Conservation (phyloP, 176 grass and related monocot genomes). For the Melocanna baccifera region DNA sequence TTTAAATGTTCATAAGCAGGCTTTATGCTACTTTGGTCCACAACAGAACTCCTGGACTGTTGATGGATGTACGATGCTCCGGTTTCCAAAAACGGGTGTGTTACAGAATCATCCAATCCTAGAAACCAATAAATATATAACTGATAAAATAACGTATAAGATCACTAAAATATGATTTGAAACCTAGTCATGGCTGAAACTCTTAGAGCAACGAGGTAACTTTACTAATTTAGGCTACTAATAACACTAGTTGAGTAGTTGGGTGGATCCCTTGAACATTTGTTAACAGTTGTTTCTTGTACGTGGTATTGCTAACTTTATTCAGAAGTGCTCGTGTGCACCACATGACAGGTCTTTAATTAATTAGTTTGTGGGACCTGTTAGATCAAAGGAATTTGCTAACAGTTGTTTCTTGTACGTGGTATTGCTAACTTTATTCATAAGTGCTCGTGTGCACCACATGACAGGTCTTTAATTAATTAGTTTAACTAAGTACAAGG, state of each 20-base stretch:
- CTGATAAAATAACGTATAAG: too few relatives aligned
- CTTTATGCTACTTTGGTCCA: too few relatives aligned
- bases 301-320: not conserved
- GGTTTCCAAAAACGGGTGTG: too few relatives aligned
- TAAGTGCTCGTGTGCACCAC: constrained; percentile 12
- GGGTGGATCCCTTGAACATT: not conserved
- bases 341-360: constrained; percentile 12
- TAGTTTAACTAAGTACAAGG: constrained; percentile 24
- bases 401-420: not conserved
- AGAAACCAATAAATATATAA: too few relatives aligned
- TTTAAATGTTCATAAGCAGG: too few relatives aligned
- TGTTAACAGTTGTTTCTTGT: not conserved
- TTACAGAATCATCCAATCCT: too few relatives aligned
- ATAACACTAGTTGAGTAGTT: too few relatives aligned
- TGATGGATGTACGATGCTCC: too few relatives aligned
- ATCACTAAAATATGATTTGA: too few relatives aligned
- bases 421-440: not conserved
- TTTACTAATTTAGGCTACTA: not conserved
- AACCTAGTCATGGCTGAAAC: too few relatives aligned
- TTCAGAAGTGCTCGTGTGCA: constrained; percentile 6
- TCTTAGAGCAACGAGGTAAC: too few relatives aligned
- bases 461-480: constrained; percentile 24
- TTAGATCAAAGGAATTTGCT: not conserved
- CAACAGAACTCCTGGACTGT: too few relatives aligned
- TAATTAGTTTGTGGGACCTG: not conserved